phyloP scores from a whole-genome alignment of 371 early-diverging fungal species.

The Mucor indicus region DNA sequence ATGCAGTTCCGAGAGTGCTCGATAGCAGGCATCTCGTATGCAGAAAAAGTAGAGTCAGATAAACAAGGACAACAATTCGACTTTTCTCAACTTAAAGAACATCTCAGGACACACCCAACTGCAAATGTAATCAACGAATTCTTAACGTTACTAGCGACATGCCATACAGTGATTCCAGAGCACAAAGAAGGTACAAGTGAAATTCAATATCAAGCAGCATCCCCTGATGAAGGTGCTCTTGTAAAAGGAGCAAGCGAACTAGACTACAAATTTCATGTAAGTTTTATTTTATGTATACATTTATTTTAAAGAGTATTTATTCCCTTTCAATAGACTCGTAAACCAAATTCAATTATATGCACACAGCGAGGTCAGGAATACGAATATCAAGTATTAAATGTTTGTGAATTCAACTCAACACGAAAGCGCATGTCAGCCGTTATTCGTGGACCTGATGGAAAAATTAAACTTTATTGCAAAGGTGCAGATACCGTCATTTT shows the following conservation, averaged over 20 bases:
- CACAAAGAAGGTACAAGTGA: slow-evolving; percentile 35
- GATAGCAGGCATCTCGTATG: slow-evolving; percentile 73
- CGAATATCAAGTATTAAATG: slow-evolving; percentile 86
- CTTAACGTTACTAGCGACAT: slow-evolving; percentile 82
- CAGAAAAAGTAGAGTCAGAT: slow-evolving; percentile 64
- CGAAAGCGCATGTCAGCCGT: slow-evolving; percentile 96
- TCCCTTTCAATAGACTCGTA: no score
- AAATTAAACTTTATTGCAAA: slow-evolving; percentile 92
- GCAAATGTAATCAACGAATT: slow-evolving; percentile 65
- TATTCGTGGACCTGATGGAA: slow-evolving; percentile 82
- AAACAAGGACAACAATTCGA: slow-evolving; percentile 55
- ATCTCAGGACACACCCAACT: slow-evolving; percentile 49
- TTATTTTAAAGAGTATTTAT: no score
- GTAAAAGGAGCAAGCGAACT: slow-evolving; percentile 78
- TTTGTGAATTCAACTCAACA: slow-evolving; percentile 96
- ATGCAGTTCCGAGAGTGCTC: slow-evolving; percentile 93
- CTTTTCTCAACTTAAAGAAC: slow-evolving; percentile 60
- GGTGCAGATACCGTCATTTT: slow-evolving; percentile 98
- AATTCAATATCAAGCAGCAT: slow-evolving; percentile 85
- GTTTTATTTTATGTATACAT: no score
- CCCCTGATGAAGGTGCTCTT: slow-evolving; percentile 89
- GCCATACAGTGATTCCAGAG: slow-evolving; percentile 98
- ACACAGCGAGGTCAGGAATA: slow-evolving; percentile 55
- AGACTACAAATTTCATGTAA: no score
- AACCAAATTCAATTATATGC: slow-evolving; percentile 83